Conservation (phyloP, 768 basidiomycete genomes). For the Boletus rubroflammeus region DNA sequence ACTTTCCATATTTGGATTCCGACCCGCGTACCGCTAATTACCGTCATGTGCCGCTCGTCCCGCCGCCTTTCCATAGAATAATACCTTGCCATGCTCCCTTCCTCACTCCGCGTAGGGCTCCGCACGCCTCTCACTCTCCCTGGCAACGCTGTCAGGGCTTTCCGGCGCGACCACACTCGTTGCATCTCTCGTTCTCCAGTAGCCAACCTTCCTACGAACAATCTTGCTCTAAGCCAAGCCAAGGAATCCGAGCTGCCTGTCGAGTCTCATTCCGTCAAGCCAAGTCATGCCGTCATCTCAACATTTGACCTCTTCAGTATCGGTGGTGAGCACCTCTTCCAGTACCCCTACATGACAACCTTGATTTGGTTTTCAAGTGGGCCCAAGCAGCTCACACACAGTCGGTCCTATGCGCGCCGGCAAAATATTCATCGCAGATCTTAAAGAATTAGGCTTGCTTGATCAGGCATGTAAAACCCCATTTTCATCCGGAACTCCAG, state of each 20-base stretch:
- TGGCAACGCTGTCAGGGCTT: not conserved
- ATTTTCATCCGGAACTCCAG: not conserved
- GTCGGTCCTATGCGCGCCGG: constrained; percentile 90
- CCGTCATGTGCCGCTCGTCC: not conserved
- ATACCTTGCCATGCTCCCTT: constrained; percentile 8
- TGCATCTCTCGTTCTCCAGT: constrained; percentile 12
- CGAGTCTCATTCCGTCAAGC: constrained; percentile 27
- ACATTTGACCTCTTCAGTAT: constrained; percentile 92
- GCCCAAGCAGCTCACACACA: constrained; percentile 62
- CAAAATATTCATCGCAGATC: constrained; percentile 79
- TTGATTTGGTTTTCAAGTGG: constrained; percentile 41
- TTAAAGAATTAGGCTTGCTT: constrained; percentile 63
- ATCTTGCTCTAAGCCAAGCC: not conserved
- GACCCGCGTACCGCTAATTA: too few relatives aligned
- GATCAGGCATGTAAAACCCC: constrained; percentile 48
- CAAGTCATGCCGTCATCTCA: constrained; percentile 88
- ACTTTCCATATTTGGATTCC: not conserved
- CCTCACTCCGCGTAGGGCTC: constrained; percentile 2
- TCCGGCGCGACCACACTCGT: constrained; percentile 9
- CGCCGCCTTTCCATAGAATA: too few relatives aligned
- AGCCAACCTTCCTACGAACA: constrained; percentile 4
- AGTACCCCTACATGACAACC: not conserved
- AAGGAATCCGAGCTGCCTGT: constrained; percentile 3
- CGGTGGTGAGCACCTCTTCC: constrained; percentile 54
- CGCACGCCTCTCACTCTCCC: not conserved